phyloP scores from a whole-genome alignment of 2,329 filamentous ascomycete genomes.

The Sporothrix globosa region DNA sequence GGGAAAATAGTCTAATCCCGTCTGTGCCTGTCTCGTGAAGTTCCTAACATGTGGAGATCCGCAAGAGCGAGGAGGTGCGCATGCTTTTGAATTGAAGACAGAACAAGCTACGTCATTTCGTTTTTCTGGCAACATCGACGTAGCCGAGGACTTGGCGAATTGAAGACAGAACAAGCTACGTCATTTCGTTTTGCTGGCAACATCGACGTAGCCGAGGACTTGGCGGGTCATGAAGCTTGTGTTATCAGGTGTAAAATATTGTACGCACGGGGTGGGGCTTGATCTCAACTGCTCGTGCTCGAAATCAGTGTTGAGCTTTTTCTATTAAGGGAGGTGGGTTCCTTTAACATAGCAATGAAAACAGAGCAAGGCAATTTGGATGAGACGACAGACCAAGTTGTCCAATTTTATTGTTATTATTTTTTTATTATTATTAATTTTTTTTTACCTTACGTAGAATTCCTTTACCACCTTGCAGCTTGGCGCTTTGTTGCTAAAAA shows the following conservation, averaged over 20 bases:
- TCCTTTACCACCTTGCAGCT: background rate
- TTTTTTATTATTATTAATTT: too few species aligned
- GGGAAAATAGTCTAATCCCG: constrained; percentile 13
- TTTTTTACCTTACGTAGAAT: background rate
- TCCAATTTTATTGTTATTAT: too few species aligned
- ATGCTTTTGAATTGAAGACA: background rate
- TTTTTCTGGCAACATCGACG: background rate
- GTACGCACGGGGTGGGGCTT: too few species aligned
- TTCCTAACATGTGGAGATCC: background rate
- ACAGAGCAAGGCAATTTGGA: too few species aligned
- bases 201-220: background rate
- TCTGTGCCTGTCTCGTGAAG: background rate
- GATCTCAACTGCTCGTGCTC: background rate
- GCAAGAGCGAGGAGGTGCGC: background rate
- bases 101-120: constrained; percentile 2
- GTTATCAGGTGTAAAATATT: background rate
- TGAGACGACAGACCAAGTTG: too few species aligned
- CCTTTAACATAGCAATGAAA: too few species aligned
- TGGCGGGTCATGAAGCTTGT: background rate
- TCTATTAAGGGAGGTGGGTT: too few species aligned
- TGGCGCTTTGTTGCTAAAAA: background rate
- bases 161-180: background rate
- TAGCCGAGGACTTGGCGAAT: background rate
- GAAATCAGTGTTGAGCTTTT: background rate
- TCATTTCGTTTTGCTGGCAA: constrained; percentile 5